These are phyloP conservation scores for Daldinia sp. DNA, from an alignment of 2,329 filamentous ascomycete species.

Conservation along the genomic window DNA sequence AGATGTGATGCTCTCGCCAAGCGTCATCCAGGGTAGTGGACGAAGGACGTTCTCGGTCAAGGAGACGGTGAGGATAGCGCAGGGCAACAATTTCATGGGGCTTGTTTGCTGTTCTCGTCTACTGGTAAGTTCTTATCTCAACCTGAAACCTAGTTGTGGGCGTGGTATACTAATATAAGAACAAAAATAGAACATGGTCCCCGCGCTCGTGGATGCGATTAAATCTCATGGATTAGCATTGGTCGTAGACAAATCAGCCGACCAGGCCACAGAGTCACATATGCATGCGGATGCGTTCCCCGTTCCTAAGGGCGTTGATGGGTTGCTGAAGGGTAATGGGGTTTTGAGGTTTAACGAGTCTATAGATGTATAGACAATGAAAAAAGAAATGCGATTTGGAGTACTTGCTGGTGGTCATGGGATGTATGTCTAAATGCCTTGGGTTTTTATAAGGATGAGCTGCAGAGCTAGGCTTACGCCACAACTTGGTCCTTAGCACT, in stretches of 20 bases:
- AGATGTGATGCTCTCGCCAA: slow-evolving; percentile 51
- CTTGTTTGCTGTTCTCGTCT: slow-evolving; percentile 88
- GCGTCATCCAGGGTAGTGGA: slow-evolving; percentile 64
- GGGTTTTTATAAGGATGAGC: not conserved
- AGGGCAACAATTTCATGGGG: slow-evolving; percentile 98
- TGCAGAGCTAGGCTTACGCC: not conserved
- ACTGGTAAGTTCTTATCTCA: slow-evolving; percentile 66
- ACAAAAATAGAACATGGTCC: slow-evolving; percentile 79
- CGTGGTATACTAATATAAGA: slow-evolving; percentile 33
- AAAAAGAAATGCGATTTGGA: slow-evolving; percentile 4
- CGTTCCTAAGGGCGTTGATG: slow-evolving; percentile 84
- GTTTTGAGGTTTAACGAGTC: slow-evolving; percentile 93
- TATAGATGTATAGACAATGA: slow-evolving; percentile 74
- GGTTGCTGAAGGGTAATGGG: slow-evolving; percentile 83
- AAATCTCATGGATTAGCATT: slow-evolving; percentile 93
- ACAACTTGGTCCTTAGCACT: not conserved
- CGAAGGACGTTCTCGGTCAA: slow-evolving; percentile 86
- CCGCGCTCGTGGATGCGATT: slow-evolving; percentile 89
- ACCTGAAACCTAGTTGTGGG: not conserved
- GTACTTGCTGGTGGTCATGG: not conserved
- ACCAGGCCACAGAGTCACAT: slow-evolving; percentile 53
- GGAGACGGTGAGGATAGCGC: slow-evolving; percentile 90
- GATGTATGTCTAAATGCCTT: not conserved
- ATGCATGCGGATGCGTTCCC: slow-evolving; percentile 61
- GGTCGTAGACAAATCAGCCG: slow-evolving; percentile 83